Evolutionary conservation across 1,284 basidiomycete genomes (phyloP).

Genomic region (Leccinum olivaceoglutinosum): DNA sequence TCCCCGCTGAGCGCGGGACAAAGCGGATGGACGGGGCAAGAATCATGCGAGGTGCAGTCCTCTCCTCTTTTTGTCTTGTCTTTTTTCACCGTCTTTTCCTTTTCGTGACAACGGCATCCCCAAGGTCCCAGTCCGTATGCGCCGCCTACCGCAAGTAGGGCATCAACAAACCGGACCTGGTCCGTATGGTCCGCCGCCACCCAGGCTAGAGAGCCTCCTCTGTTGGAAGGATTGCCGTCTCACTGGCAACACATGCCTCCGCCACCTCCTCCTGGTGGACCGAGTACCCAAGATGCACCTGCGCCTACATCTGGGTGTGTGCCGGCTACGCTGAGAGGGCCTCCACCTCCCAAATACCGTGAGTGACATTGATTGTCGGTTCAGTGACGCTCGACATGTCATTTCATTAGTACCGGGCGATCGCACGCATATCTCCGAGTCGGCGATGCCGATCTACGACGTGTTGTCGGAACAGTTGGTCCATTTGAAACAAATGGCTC

Average conservation of each 20-base stretch:
- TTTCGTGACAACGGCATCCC: slow-evolving; percentile 47
- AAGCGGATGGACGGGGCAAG: too few species aligned
- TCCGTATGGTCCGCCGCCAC: slow-evolving; percentile 15
- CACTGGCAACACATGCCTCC: slow-evolving; percentile 22
- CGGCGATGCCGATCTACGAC: slow-evolving; percentile 61
- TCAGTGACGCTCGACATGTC: neutral
- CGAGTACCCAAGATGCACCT: slow-evolving; percentile 26
- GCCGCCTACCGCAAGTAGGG: slow-evolving; percentile 12
- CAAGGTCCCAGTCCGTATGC: slow-evolving; percentile 12
- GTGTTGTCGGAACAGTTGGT: slow-evolving; percentile 58
- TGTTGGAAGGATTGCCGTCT: slow-evolving; percentile 20
- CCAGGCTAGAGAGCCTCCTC: slow-evolving; percentile 16
- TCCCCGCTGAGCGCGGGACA: too few species aligned
- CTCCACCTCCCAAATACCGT: slow-evolving; percentile 81
- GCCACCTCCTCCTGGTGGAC: slow-evolving; percentile 37
- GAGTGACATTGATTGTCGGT: slow-evolving; percentile 32
- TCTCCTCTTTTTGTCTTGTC: too few species aligned
- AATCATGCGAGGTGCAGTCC: too few species aligned
- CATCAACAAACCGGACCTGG: slow-evolving; percentile 11
- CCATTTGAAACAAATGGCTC: slow-evolving; percentile 61
- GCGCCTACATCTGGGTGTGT: slow-evolving; percentile 31
- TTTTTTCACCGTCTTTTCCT: too few species aligned
- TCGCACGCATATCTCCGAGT: slow-evolving; percentile 82
- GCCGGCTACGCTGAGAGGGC: slow-evolving; percentile 29
- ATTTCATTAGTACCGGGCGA: slow-evolving; percentile 73